These are phyloP conservation scores for Diphasiastrum complanatum DNA, from an alignment of 83 land plant genomes.

Conservation along the genomic window DNA sequence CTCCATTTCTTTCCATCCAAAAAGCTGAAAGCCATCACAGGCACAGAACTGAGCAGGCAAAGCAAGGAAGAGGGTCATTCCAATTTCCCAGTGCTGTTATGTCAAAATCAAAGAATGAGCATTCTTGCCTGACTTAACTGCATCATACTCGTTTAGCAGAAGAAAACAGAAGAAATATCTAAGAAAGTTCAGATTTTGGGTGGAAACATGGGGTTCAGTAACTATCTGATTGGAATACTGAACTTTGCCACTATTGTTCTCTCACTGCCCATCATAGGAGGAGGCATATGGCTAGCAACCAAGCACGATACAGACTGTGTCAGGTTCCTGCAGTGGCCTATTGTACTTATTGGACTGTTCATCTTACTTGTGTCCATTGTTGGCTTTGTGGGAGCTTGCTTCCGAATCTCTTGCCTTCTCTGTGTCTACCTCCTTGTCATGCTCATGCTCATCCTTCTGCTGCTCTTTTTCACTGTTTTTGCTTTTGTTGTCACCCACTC, in stretches of 20 bases:
- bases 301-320: slow-evolving; percentile 11
- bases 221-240: slow-evolving; percentile 12
- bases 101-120: too few species aligned
- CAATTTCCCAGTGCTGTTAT: too few species aligned
- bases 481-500: slow-evolving; percentile 22
- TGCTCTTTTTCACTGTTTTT: slow-evolving; percentile 19
- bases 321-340: slow-evolving; percentile 6
- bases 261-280: slow-evolving; percentile 7
- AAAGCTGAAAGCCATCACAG: too few species aligned
- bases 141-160: too few species aligned
- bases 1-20: too few species aligned
- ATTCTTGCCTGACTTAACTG: too few species aligned
- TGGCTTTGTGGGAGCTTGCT: slow-evolving; percentile 6
- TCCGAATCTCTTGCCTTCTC: slow-evolving; percentile 6
- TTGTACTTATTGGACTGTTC: slow-evolving; percentile 12
- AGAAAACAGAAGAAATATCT: too few species aligned
- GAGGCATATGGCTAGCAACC: slow-evolving; percentile 15
- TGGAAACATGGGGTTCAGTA: slow-evolving; percentile 9
- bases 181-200: too few species aligned
- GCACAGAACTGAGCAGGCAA: too few species aligned
- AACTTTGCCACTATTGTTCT: slow-evolving; percentile 4
- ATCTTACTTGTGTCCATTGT: slow-evolving; percentile 6
- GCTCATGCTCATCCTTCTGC: slow-evolving; percentile 16
- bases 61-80: too few species aligned
- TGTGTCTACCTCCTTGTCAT: slow-evolving; percentile 11